These are phyloP conservation scores for Trifolium fragiferum DNA, from an alignment of 306 rosid species.

Conservation along the genomic window DNA sequence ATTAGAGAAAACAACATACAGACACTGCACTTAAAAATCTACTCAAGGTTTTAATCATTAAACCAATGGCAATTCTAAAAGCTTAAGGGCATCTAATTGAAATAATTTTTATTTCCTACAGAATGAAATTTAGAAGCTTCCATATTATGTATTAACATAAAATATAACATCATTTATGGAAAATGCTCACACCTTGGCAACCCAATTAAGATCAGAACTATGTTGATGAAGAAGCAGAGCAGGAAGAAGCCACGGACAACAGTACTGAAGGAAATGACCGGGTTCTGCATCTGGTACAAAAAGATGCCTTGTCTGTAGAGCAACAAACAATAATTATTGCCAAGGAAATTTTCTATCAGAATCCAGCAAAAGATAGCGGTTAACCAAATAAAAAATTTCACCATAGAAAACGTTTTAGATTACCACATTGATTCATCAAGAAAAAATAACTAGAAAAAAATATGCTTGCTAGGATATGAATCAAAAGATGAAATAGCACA, in stretches of 20 bases:
- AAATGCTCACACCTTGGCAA: conserved; percentile 62
- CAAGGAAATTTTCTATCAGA: conserved; percentile 30
- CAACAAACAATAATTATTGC: conserved; percentile 20
- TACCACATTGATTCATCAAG: background rate
- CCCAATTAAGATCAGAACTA: conserved; percentile 72
- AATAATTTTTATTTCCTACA: background rate
- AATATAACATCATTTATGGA: conserved; percentile 24
- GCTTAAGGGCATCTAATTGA: conserved; percentile 12
- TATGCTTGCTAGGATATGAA: conserved; percentile 18
- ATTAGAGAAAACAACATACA: conserved; percentile 42
- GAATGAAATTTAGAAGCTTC: conserved; percentile 32
- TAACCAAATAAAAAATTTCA: conserved; percentile 13
- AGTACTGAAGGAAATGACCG: conserved; percentile 73
- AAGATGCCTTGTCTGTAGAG: conserved; percentile 75
- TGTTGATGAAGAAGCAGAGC: conserved; percentile 73
- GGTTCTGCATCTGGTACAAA: conserved; percentile 83
- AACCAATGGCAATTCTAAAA: conserved; percentile 29
- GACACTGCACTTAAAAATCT: background rate
- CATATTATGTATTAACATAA: conserved; percentile 11
- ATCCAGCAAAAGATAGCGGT: background rate
- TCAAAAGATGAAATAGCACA: conserved; percentile 18
- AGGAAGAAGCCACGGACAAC: conserved; percentile 94
- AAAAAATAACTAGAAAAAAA: conserved; percentile 22
- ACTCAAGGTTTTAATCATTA: conserved; percentile 25
- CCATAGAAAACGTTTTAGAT: conserved; percentile 4